phyloP scores from a whole-genome alignment of 257 asterid species.

The Paraleonurus japonicus region DNA sequence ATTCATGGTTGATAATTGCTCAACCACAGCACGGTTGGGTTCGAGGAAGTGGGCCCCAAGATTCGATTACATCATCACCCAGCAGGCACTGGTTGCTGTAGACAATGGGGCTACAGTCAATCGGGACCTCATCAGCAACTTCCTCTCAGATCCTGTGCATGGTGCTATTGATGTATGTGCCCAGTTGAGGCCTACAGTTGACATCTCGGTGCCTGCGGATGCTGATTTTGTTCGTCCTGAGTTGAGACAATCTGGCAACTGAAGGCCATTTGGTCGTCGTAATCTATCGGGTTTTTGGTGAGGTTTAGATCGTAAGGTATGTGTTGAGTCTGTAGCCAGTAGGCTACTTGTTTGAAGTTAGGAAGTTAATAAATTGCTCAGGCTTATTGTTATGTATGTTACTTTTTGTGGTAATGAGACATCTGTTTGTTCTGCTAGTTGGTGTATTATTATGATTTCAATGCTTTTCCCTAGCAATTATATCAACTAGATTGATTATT shows the following conservation, averaged over 20 bases:
- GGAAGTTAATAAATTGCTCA: not conserved
- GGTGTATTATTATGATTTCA: conserved; percentile 16
- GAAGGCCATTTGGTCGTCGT: not conserved
- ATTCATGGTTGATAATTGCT: conserved; percentile 96
- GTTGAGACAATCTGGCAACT: conserved; percentile 58
- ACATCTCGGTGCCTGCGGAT: conserved; percentile 83
- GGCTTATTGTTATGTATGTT: conserved; percentile 17
- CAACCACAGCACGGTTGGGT: conserved; percentile 90
- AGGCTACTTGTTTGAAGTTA: not conserved
- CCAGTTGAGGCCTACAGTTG: conserved; percentile 88
- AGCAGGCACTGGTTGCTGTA: conserved; percentile 86
- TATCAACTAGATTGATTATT: not conserved
- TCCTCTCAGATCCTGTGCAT: conserved; percentile 78
- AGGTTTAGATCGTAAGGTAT: conserved; percentile 11
- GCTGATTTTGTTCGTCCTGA: conserved; percentile 97
- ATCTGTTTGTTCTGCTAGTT: not conserved
- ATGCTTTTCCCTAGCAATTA: not conserved
- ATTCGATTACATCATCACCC: conserved; percentile 82
- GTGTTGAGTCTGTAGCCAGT: conserved; percentile 19
- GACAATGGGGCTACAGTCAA: conserved; percentile 65
- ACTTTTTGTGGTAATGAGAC: not conserved
- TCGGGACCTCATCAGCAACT: conserved; percentile 80
- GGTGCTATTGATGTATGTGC: conserved; percentile 88
- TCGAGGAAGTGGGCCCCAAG: conserved; percentile 98
- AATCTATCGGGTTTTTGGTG: conserved; percentile 13